phyloP scores from a whole-genome alignment of 495 filamentous ascomycete species.

The Aspergillus wentii region DNA sequence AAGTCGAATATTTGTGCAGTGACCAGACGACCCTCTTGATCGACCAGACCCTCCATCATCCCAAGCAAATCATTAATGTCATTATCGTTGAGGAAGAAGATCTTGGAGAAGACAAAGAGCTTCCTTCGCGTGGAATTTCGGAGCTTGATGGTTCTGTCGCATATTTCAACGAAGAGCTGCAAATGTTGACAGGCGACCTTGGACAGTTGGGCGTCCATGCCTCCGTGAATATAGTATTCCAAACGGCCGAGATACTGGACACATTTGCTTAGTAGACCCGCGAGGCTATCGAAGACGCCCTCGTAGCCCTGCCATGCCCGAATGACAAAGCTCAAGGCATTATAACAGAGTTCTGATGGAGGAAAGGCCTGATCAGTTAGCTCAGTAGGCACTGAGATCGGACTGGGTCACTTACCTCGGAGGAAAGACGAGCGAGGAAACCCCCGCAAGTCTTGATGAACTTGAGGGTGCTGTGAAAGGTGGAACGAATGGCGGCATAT shows the following conservation, averaged over 20 bases:
- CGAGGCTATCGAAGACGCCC: conserved; percentile 30
- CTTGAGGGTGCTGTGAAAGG: conserved; percentile 28
- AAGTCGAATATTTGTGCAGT: conserved; percentile 32
- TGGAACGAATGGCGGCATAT: conserved; percentile 16
- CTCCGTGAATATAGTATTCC: conserved; percentile 28
- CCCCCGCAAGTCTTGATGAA: conserved; percentile 31
- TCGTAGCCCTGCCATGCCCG: conserved; percentile 39
- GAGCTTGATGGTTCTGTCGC: conserved; percentile 31
- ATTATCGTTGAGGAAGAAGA: conserved; percentile 33
- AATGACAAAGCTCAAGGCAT: conserved; percentile 31
- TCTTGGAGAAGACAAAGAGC: conserved; percentile 24
- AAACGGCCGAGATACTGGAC: conserved; percentile 29
- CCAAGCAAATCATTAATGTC: conserved; percentile 28
- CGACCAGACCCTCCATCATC: conserved; percentile 31
- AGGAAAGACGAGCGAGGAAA: conserved; percentile 25
- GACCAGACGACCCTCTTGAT: conserved; percentile 29
- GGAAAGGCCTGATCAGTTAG: conserved; percentile 29
- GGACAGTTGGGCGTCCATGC: conserved; percentile 28
- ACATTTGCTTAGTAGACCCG: conserved; percentile 30
- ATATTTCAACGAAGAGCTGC: conserved; percentile 35
- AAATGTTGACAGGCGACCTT: conserved; percentile 36
- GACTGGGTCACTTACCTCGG: conserved; percentile 29
- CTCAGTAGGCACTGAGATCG: no score
- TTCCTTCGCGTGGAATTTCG: conserved; percentile 23
- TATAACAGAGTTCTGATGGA: conserved; percentile 34